A percentile compares a stretch with the other conserved stretches of the same genome.
phyloP scores from a whole-genome alignment of 2,329 filamentous ascomycete species.

The Fusarium nanum region DNA sequence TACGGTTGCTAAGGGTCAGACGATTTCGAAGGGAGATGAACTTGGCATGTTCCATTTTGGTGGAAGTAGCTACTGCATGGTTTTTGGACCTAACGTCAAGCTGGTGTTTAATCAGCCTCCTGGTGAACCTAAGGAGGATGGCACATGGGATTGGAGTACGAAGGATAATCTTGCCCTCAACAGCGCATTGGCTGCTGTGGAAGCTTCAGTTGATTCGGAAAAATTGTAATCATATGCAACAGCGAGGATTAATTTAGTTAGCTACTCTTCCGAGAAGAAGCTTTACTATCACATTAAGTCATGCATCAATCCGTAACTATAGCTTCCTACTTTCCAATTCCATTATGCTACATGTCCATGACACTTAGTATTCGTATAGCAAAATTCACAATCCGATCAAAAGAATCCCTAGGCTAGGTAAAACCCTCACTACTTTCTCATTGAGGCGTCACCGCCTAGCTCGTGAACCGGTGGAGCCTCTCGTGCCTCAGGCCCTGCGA shows the following conservation, averaged over 20 bases:
- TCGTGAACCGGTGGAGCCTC: background rate
- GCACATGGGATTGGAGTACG: background rate
- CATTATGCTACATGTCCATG: no score
- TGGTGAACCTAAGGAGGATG: fast-evolving
- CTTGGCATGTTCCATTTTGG: constrained; percentile 28
- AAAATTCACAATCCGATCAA: no score
- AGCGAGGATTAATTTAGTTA: no score
- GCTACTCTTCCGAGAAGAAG: no score
- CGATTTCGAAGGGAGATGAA: background rate
- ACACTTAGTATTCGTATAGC: no score
- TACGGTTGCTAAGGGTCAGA: background rate
- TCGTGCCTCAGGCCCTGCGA: background rate
- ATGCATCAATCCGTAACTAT: no score
- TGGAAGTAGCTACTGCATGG: constrained; percentile 1
- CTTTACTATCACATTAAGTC: no score
- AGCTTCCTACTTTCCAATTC: no score
- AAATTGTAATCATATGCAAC: no score
- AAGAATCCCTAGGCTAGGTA: no score
- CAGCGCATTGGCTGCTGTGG: background rate
- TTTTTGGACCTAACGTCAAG: background rate
- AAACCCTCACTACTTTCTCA: background rate
- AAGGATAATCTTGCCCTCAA: background rate
- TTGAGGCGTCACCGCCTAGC: background rate
- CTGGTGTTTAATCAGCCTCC: background rate
- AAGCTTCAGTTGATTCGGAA: no score